These are phyloP conservation scores for Macroventuria anomochaeta DNA, from an alignment of 2,329 filamentous ascomycete genomes.

Conservation along the genomic window DNA sequence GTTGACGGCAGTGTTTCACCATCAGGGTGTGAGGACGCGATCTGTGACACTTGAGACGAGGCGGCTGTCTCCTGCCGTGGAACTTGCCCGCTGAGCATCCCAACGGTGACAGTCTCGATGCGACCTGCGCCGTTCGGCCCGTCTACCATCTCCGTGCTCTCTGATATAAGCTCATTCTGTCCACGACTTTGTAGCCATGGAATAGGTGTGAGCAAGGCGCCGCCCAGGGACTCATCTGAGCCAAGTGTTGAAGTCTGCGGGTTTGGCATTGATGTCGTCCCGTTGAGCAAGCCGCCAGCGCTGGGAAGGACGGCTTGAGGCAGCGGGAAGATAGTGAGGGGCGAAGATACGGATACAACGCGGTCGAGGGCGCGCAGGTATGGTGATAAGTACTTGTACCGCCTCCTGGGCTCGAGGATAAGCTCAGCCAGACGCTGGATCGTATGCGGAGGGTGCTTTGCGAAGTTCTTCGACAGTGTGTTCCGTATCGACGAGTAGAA, in stretches of 20 bases:
- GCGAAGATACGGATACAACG: constrained; percentile 86
- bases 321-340: constrained; percentile 80
- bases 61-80: constrained; percentile 21
- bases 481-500: constrained; percentile 47
- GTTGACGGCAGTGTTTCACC: constrained; percentile 47
- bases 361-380: constrained; percentile 92
- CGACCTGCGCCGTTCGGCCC: constrained; percentile 79
- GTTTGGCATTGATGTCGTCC: constrained; percentile 55
- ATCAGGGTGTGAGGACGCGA: constrained; percentile 43
- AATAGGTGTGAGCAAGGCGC: constrained; percentile 90
- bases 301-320: constrained; percentile 65
- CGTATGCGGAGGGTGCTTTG: constrained; percentile 82
- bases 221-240: constrained; percentile 87
- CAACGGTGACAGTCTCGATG: constrained; percentile 81
- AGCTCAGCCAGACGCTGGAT: constrained; percentile 92
- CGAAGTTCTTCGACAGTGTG: constrained; percentile 71
- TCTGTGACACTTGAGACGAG: constrained; percentile 29
- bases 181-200: constrained; percentile 72
- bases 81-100: constrained; percentile 53
- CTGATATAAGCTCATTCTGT: constrained; percentile 70
- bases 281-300: constrained; percentile 65
- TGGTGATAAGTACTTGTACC: constrained; percentile 81
- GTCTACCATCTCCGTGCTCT: constrained; percentile 80
- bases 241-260: constrained; percentile 61
- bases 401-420: constrained; percentile 73